Evolutionary conservation across 2,329 filamentous ascomycete species (phyloP), one percentile per base, ranked within the genome.

Genomic region (Penicillium sp.): DNA sequence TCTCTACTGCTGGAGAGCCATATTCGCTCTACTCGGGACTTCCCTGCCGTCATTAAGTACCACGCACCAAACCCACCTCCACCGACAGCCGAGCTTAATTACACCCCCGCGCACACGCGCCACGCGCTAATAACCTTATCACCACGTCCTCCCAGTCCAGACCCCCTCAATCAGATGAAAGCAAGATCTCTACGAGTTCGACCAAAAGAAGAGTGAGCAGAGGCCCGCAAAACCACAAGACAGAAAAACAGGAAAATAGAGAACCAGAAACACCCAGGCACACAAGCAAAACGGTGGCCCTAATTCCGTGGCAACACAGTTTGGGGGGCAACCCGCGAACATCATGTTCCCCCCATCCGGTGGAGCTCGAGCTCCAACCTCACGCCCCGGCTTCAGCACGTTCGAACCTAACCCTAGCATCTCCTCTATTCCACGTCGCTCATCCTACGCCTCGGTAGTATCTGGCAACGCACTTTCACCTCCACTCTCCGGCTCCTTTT

Each of bases 371-470:
- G 64, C 61, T 60, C 57, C 62, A 57, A 54, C 64, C 39, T 49
- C 46, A 59, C 61, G 65, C 56, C 67, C 64, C 57, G 37, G 37
- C 22, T 27, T 34, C 16, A 41, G 22, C 14, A 63, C 70, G 58
- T 66, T 72, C 46, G 22, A 65, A 55, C 67, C 64, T 56, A 22
- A 25, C 22, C 33, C 42, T 18, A 34, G 22, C 28, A 63, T 71
- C 58, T 66, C 72, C 46, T 68, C 71, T 39, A 64, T 69, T 55
- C 73, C 72, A 59, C 76, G 80, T 64, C 74, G 80, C 57, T 79
- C 78, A 35, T 84, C 82, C 43, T 83, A 83, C 70, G 80, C 81
- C 59, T 82, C 80, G 22, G 80, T 83, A 50, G 75, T 80, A 49
- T 78, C 79, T 45, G 80, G 80, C 41, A 74, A 73, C 57, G 68